Percentiles rank a stretch among this genome's conserved stretches.
These are phyloP conservation scores for Lactarius psammicola DNA, from an alignment of 768 basidiomycete species.

Conservation along the genomic window DNA sequence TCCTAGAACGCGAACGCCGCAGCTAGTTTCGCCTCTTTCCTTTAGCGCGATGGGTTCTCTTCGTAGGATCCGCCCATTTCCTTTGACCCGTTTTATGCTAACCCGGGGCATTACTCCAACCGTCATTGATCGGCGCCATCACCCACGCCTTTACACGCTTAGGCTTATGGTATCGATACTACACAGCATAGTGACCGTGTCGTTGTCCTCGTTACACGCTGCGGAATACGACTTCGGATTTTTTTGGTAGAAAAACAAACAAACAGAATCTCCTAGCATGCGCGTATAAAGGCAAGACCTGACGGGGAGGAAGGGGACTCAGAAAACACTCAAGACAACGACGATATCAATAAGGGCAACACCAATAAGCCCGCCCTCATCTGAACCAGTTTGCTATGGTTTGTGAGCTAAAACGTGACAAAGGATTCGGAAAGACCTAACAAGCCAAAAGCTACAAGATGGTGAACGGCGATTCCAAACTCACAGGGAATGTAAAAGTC, in stretches of 20 bases:
- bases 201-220: not conserved
- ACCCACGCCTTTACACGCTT: too few relatives aligned
- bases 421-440: not conserved
- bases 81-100: not conserved
- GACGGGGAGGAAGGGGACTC: not conserved
- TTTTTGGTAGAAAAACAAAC: not conserved
- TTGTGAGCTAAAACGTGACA: too few relatives aligned
- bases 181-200: not conserved
- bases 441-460: not conserved
- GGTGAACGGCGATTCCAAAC: not conserved
- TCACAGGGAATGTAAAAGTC: not conserved
- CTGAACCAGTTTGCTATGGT: too few relatives aligned
- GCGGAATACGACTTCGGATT: not conserved
- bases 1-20: too few relatives aligned
- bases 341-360: not conserved
- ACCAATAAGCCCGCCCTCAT: too few relatives aligned
- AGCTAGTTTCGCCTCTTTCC: too few relatives aligned
- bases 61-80: too few relatives aligned
- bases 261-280: not conserved
- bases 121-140: not conserved
- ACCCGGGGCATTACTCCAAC: too few relatives aligned
- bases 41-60: too few relatives aligned
- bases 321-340: not conserved
- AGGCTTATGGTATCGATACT: not conserved
- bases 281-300: constrained; percentile 4